Percentiles rank a stretch among this genome's conserved stretches.
These are phyloP conservation scores for Gloeopeniophorella convolvens DNA, from an alignment of 768 basidiomycete species.

Conservation along the genomic window DNA sequence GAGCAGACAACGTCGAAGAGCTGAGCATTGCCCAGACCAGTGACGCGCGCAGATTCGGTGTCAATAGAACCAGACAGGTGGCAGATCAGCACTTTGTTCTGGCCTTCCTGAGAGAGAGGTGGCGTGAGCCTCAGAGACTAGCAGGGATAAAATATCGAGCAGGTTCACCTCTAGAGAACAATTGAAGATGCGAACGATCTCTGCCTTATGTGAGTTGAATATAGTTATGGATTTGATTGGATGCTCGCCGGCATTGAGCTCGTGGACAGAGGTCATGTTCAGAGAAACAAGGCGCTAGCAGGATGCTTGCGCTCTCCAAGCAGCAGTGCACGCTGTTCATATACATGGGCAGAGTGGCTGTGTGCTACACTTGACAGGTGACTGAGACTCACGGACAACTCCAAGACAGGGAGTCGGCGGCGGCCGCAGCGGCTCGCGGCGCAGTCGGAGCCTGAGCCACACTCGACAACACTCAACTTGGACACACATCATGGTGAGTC, in stretches of 20 bases:
- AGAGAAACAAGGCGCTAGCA: neutral
- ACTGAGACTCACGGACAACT: no score
- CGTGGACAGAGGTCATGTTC: slow-evolving; percentile 7
- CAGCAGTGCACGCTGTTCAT: no score
- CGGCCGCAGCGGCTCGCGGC: no score
- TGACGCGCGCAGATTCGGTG: slow-evolving; percentile 47
- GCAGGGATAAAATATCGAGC: slow-evolving; percentile 13
- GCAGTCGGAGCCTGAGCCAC: no score
- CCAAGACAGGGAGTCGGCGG: no score
- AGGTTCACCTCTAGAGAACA: slow-evolving; percentile 48
- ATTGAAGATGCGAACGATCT: slow-evolving; percentile 46
- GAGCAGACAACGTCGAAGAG: slow-evolving; percentile 53
- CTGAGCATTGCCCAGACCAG: slow-evolving; percentile 41
- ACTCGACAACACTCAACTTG: neutral
- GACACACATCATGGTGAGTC: slow-evolving; percentile 7
- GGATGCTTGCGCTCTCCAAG: no score
- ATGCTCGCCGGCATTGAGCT: slow-evolving; percentile 28
- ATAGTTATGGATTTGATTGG: slow-evolving; percentile 50
- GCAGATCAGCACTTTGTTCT: slow-evolving; percentile 44
- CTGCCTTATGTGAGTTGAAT: slow-evolving; percentile 50
- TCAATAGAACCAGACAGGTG: slow-evolving; percentile 47
- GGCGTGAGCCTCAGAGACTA: neutral
- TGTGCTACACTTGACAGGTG: no score
- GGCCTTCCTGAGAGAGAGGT: slow-evolving; percentile 37
- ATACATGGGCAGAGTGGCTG: neutral